A percentile compares a stretch with the other conserved stretches of the same genome.
Evolutionary conservation across 768 basidiomycete species (phyloP).

Genomic region (Naganishia kalamii): DNA sequence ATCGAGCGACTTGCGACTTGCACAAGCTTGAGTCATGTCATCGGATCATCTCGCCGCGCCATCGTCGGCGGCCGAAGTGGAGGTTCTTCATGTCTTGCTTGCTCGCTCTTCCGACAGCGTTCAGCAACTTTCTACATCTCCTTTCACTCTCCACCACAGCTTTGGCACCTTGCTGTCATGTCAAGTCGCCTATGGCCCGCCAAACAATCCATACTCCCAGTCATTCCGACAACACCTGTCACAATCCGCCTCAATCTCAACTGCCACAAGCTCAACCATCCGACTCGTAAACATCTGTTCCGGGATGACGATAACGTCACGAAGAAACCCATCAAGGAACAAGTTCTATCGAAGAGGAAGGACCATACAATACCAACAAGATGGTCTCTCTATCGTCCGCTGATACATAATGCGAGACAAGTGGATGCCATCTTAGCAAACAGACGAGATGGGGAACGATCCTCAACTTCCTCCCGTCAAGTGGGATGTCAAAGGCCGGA

Average conservation of each 20-base stretch:
- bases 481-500: background rate
- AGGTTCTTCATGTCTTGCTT: background rate
- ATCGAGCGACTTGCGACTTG: too few relatives aligned
- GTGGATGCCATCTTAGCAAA: background rate
- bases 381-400: background rate
- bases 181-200: slow-evolving; percentile 8
- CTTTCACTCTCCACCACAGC: background rate
- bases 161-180: background rate
- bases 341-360: slow-evolving; percentile 2
- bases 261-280: slow-evolving; percentile 15
- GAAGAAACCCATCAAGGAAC: background rate
- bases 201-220: slow-evolving; percentile 1
- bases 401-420: background rate
- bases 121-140: background rate
- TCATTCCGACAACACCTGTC: background rate
- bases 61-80: background rate
- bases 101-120: background rate
- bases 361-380: slow-evolving; percentile 2
- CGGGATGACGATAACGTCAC: background rate
- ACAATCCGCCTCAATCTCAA: background rate
- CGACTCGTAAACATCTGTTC: background rate
- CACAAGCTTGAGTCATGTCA: too few relatives aligned
- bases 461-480: too few relatives aligned
- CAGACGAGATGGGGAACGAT: background rate
- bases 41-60: too few relatives aligned